Base-by-base conservation (phyloP, 306 rosid species). In the Rosa rugosa region DNA sequence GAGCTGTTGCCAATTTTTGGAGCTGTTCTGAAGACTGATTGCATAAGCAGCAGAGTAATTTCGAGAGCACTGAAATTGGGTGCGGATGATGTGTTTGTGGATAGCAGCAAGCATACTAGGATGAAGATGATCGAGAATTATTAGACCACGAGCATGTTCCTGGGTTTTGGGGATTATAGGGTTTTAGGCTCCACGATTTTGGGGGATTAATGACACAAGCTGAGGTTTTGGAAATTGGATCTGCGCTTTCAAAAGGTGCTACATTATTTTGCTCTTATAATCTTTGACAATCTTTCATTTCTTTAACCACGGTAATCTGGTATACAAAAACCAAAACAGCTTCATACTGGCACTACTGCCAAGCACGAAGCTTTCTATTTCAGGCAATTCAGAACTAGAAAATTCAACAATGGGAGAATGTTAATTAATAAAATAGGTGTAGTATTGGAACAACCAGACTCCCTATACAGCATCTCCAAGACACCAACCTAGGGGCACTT, bases 1-100 rank as follows among this genome's bases (percentile, higher is more conserved):
- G 27, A 72, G 88, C 22, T 85, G 66, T 77, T 92, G 88, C 93
- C 97, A 92, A 42, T 90, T 89, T 84, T 92, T 92, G 83, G 89
- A 88, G 92, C 92, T 79, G 78, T 89, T 93, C 60, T 85, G 94
- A 84, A 90, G 88, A 74, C 88, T 38, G 10, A 75, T 78, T 53
- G 91, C 86, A 75, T 80, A 83, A 74, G 84, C 87, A 73, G 83
- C 16, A 23, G 89, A 56, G 56, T 42, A 63, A 16, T 5, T 62
- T 62, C 20, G 68, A 60, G 17, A 62, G 20, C 16, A 45, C 47
- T 46, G 50, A 60, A 36, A 75, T 14, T 34, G 70, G 77, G 73
- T 8, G 11, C n/a, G 42, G 67, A 71, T 36, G 78, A 72, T 69
- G 64, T 25, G 75, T 59, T 38, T 56, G 27, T 46, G 36, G 51